These are phyloP conservation scores for Penicillium samsonianum DNA, from an alignment of 495 filamentous ascomycete species.

Conservation along the genomic window DNA sequence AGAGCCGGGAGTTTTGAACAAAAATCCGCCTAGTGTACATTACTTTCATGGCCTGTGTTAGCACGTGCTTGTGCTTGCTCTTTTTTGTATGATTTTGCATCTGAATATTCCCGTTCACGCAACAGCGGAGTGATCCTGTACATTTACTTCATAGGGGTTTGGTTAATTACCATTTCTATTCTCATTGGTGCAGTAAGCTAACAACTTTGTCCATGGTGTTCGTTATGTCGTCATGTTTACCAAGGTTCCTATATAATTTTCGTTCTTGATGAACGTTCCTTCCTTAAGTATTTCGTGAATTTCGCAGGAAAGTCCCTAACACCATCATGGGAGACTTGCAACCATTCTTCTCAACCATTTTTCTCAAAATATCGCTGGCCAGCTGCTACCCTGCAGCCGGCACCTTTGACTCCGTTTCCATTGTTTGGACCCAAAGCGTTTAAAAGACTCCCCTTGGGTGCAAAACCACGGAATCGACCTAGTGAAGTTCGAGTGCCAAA, in stretches of 20 bases:
- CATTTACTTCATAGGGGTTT: background rate
- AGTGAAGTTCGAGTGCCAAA: too few species aligned
- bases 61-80: background rate
- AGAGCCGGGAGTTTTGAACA: constrained; percentile 70
- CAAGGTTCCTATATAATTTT: background rate
- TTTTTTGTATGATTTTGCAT: background rate
- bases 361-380: too few species aligned
- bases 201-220: background rate
- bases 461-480: too few species aligned
- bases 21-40: background rate
- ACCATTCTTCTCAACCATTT: too few species aligned
- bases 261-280: too few species aligned
- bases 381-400: too few species aligned
- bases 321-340: too few species aligned
- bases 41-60: background rate
- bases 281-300: too few species aligned
- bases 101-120: background rate
- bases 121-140: background rate
- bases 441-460: too few species aligned
- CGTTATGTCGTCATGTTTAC: background rate
- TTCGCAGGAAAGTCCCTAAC: too few species aligned
- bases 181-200: background rate
- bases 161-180: background rate
- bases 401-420: too few species aligned
- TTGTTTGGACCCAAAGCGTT: too few species aligned